Evolutionary conservation across 2,329 filamentous ascomycete genomes (phyloP).

Genomic region (Cadophora malorum): DNA sequence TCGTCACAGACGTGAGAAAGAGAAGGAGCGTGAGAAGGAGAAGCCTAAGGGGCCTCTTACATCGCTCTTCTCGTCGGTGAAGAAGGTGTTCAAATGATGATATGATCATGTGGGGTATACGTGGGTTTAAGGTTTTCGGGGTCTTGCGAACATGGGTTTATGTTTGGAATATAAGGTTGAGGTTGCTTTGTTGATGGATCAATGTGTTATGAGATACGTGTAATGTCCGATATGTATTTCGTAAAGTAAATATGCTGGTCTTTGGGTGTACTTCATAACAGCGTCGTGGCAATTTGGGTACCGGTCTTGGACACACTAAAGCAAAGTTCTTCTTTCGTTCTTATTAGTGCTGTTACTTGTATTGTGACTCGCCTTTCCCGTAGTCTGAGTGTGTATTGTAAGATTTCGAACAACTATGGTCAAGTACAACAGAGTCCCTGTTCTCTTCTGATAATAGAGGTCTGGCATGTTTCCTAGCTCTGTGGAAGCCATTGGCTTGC

Average conservation of each 20-base stretch:
- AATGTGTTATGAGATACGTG: constrained; percentile 29
- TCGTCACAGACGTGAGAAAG: constrained; percentile 27
- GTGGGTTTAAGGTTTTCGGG: constrained; percentile 20
- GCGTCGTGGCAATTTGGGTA: not conserved
- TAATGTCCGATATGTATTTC: constrained; percentile 32
- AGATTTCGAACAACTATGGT: too few relatives aligned
- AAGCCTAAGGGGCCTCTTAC: constrained; percentile 32
- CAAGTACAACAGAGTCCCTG: too few relatives aligned
- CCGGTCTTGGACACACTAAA: not conserved
- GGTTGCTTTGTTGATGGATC: constrained; percentile 16
- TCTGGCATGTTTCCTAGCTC: too few relatives aligned
- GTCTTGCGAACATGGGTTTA: not conserved
- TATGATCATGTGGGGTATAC: constrained; percentile 11
- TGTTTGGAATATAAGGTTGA: not conserved
- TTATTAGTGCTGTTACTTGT: too few relatives aligned
- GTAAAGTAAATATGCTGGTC: constrained; percentile 24
- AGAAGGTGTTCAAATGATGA: constrained; percentile 35
- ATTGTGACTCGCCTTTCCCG: too few relatives aligned
- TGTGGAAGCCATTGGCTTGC: too few relatives aligned
- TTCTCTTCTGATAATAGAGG: too few relatives aligned
- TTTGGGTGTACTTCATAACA: not conserved
- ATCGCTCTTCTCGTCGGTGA: constrained; percentile 32
- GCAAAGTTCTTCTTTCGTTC: not conserved
- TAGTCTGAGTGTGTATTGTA: too few relatives aligned
- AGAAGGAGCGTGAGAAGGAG: constrained; percentile 29